Evolutionary conservation across 2,329 filamentous ascomycete genomes (phyloP).

Genomic region (Grosmannia huntii): DNA sequence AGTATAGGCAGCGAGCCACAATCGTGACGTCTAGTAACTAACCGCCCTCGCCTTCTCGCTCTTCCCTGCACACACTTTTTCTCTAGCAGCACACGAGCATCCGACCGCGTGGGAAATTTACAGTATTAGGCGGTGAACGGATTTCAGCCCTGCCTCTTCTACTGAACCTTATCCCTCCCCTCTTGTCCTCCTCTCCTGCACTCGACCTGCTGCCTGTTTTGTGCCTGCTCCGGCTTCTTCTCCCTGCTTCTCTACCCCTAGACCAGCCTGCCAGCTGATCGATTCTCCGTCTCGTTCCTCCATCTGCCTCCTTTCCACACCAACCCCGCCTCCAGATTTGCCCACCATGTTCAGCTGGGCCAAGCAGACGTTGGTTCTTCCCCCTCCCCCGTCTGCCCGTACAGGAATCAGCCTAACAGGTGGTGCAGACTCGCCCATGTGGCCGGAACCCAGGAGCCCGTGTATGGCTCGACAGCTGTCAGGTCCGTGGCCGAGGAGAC

Average conservation of each 20-base stretch:
- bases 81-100: neutral
- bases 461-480: conserved; percentile 84
- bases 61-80: neutral
- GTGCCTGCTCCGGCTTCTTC: neutral
- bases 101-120: neutral
- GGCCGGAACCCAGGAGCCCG: conserved; percentile 89
- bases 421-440: conserved; percentile 53
- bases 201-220: neutral
- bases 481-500: conserved; percentile 74
- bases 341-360: conserved; percentile 81
- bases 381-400: neutral
- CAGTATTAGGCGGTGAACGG: conserved; percentile 2
- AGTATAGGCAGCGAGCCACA: neutral
- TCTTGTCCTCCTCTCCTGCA: neutral
- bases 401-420: neutral
- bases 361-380: conserved; percentile 62
- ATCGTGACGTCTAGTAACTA: conserved; percentile 2
- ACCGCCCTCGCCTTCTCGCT: neutral
- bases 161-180: neutral
- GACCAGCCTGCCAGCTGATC: too few species aligned
- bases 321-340: neutral
- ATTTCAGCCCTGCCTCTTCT: neutral
- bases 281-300: neutral
- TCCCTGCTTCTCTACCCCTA: neutral
- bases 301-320: neutral